These are phyloP conservation scores for Candida pseudoviswanathii DNA, from an alignment of 1,139 yeast genomes.

Conservation along the genomic window DNA sequence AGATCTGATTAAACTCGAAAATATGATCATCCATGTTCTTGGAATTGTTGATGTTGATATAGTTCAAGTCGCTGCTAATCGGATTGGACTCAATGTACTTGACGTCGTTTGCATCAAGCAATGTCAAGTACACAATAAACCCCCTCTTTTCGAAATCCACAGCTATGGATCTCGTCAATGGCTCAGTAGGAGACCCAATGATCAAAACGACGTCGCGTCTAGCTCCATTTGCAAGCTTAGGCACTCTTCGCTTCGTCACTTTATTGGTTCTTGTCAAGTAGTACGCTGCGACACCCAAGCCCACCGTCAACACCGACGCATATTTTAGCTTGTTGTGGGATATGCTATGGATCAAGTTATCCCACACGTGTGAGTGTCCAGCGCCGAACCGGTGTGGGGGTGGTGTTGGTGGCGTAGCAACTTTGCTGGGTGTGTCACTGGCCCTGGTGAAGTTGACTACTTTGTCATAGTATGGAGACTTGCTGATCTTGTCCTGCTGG, in stretches of 20 bases:
- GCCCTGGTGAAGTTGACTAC: conserved; percentile 18
- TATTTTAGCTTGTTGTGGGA: conserved; percentile 19
- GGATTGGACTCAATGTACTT: conserved; percentile 60
- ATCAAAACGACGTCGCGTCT: conserved; percentile 72
- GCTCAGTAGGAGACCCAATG: conserved; percentile 79
- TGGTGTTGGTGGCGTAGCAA: conserved; percentile 1
- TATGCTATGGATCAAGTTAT: conserved; percentile 16
- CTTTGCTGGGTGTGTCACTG: conserved; percentile 7
- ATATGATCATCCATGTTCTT: conserved; percentile 33
- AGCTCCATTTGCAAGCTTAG: conserved; percentile 66
- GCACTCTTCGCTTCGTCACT: conserved; percentile 54
- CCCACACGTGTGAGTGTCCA: conserved; percentile 3
- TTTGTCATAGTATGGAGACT: conserved; percentile 22
- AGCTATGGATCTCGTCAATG: conserved; percentile 68
- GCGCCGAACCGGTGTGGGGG: not conserved
- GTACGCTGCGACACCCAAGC: conserved; percentile 27
- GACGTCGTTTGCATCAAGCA: conserved; percentile 64
- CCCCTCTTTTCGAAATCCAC: conserved; percentile 78
- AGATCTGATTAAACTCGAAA: conserved; percentile 42
- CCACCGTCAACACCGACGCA: conserved; percentile 27
- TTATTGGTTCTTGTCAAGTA: conserved; percentile 8
- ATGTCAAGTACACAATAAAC: conserved; percentile 75
- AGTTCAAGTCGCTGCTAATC: conserved; percentile 54
- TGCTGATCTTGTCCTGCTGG: conserved; percentile 26
- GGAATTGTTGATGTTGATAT: conserved; percentile 35